Percentiles rank a stretch among this genome's conserved stretches.
These are phyloP conservation scores for Calonectria pseudoreteaudii DNA, from an alignment of 2,329 filamentous ascomycete species.

Conservation along the genomic window DNA sequence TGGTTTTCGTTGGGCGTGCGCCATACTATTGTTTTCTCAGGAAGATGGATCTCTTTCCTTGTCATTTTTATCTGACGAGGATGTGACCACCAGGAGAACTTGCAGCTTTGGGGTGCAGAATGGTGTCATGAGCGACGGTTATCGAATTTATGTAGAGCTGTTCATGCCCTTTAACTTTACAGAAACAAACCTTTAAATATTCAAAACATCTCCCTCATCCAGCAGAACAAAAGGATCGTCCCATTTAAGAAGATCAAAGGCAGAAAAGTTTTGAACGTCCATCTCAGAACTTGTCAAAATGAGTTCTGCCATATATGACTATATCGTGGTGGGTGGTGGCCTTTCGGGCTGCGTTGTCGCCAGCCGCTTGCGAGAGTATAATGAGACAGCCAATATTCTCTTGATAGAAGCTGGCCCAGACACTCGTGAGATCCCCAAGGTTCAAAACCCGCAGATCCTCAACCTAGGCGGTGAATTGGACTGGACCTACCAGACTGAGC, in stretches of 20 bases:
- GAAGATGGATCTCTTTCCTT: background rate
- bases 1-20: background rate
- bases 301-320: constrained; percentile 34
- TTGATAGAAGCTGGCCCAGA: constrained; percentile 54
- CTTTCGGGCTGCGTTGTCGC: constrained; percentile 49
- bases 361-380: constrained; percentile 40
- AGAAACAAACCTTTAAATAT: background rate
- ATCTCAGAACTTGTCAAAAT: background rate
- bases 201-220: background rate
- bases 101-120: background rate
- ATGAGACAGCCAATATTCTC: constrained; percentile 43
- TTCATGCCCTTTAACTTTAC: background rate
- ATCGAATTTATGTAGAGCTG: background rate
- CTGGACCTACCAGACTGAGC: constrained; percentile 50
- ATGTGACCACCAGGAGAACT: background rate
- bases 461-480: constrained; percentile 48
- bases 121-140: background rate
- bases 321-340: constrained; percentile 48
- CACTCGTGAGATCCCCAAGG: constrained; percentile 29
- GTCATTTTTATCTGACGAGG: background rate
- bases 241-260: background rate
- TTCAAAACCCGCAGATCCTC: constrained; percentile 32
- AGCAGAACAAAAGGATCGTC: background rate
- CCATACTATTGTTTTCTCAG: background rate
- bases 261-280: background rate